Percentiles rank a stretch among this genome's conserved stretches.
phyloP scores from a whole-genome alignment of 2,329 filamentous ascomycete genomes.

The Fonsecaea monophora region DNA sequence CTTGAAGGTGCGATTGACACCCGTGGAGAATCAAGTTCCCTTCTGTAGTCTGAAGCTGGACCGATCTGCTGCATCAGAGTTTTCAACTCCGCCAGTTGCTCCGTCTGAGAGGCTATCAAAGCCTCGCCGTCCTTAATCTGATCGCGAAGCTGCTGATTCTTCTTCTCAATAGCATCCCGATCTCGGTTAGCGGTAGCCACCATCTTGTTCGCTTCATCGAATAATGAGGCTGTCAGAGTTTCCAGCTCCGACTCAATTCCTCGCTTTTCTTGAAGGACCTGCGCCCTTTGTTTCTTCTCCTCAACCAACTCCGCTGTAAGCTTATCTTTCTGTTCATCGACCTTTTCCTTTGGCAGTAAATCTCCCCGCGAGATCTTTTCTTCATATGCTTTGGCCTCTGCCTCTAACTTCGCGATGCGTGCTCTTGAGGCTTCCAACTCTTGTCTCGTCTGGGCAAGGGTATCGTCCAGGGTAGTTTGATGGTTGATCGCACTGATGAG shows the following conservation, averaged over 20 bases:
- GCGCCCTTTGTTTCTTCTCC: constrained; percentile 69
- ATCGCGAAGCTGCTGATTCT: constrained; percentile 83
- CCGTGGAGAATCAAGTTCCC: constrained; percentile 75
- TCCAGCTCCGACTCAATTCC: constrained; percentile 92
- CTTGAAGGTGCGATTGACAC: constrained; percentile 76
- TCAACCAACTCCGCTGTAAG: constrained; percentile 66
- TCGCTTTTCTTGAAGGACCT: constrained; percentile 79
- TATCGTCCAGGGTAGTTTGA: constrained; percentile 90
- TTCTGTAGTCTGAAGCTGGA: constrained; percentile 61
- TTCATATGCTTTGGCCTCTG: constrained; percentile 71
- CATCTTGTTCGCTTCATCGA: constrained; percentile 99
- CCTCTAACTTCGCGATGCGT: constrained; percentile 72
- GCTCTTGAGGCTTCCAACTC: constrained; percentile 78
- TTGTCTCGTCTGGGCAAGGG: constrained; percentile 78
- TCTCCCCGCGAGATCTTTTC: constrained; percentile 74
- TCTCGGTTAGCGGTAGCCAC: constrained; percentile 87
- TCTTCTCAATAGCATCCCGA: constrained; percentile 78
- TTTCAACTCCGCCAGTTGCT: constrained; percentile 91
- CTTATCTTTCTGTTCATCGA: constrained; percentile 73
- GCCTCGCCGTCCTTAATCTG: constrained; percentile 87
- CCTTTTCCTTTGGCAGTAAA: constrained; percentile 74
- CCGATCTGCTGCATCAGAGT: constrained; percentile 85
- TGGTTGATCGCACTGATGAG: constrained; percentile 97
- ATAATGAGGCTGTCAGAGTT: constrained; percentile 87
- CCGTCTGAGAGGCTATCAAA: constrained; percentile 86